phyloP scores from a whole-genome alignment of 495 filamentous ascomycete species.

The Podospora sp. region DNA sequence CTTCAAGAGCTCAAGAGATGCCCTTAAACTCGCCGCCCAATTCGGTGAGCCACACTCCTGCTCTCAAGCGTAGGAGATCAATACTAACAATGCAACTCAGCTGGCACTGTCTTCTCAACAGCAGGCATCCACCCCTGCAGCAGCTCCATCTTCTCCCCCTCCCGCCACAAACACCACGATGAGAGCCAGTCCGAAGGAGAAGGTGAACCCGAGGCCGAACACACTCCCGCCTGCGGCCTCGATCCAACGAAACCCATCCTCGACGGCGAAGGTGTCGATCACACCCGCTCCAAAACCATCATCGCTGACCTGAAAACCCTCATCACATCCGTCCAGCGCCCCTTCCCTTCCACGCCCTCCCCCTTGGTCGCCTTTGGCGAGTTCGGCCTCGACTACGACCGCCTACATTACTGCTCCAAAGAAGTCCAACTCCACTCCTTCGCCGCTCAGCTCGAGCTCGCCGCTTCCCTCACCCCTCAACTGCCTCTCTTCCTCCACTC shows the following conservation, averaged over 20 bases:
- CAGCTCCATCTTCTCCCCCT: constrained; percentile 66
- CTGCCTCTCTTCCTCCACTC: constrained; percentile 91
- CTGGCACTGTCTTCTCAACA: constrained; percentile 81
- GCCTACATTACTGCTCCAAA: constrained; percentile 73
- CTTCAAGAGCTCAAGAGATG: constrained; percentile 72
- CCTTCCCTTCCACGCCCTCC: constrained; percentile 34
- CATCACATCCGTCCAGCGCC: constrained; percentile 28
- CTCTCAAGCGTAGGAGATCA: not conserved
- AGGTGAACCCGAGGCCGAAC: constrained; percentile 38
- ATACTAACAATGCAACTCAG: constrained; percentile 47
- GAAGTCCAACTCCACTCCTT: constrained; percentile 86
- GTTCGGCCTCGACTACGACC: constrained; percentile 94
- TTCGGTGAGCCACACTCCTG: constrained; percentile 62
- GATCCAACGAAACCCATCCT: constrained; percentile 43
- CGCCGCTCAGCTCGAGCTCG: constrained; percentile 73
- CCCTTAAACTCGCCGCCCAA: constrained; percentile 69
- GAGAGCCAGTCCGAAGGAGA: constrained; percentile 26
- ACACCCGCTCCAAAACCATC: constrained; percentile 42
- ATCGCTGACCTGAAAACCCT: constrained; percentile 64
- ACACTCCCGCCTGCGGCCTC: constrained; percentile 48
- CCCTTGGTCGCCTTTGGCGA: constrained; percentile 83
- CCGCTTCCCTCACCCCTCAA: constrained; percentile 64
- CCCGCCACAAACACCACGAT: constrained; percentile 56
- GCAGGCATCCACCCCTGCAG: constrained; percentile 92
- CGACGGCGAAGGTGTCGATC: constrained; percentile 46